phyloP scores from a whole-genome alignment of 2,329 filamentous ascomycete genomes.

The Neophaeococcomyces aloes region DNA sequence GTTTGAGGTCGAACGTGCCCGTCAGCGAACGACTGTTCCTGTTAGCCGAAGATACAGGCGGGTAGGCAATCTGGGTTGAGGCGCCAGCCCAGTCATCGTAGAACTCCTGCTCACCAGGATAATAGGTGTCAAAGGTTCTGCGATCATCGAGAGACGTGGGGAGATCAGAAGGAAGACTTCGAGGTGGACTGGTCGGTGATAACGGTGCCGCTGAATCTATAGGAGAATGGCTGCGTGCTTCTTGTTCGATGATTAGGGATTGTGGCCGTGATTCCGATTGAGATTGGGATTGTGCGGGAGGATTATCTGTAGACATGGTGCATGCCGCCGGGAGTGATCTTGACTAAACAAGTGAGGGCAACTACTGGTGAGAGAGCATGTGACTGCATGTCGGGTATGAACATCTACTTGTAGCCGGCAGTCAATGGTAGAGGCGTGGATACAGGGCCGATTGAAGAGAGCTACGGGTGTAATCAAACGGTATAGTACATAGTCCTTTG shows the following conservation, averaged over 20 bases:
- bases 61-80: slow-evolving; percentile 47
- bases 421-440: too few species aligned
- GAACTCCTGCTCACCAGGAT: slow-evolving; percentile 79
- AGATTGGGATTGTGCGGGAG: background rate
- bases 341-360: background rate
- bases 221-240: background rate
- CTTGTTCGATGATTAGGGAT: background rate
- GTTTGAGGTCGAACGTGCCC: slow-evolving; percentile 61
- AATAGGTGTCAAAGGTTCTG: slow-evolving; percentile 53
- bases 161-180: slow-evolving; percentile 65
- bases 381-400: too few species aligned
- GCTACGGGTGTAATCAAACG: too few species aligned
- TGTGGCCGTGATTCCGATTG: too few species aligned
- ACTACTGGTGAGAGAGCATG: background rate
- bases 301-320: slow-evolving; percentile 5
- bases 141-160: slow-evolving; percentile 88
- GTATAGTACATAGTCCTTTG: too few species aligned
- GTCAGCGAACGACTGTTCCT: slow-evolving; percentile 4
- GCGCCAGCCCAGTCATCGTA: slow-evolving; percentile 75
- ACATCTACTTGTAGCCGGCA: too few species aligned
- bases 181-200: slow-evolving; percentile 13
- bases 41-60: slow-evolving; percentile 65
- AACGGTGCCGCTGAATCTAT: slow-evolving; percentile 11
- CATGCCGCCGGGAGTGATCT: background rate
- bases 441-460: too few species aligned